phyloP scores from a whole-genome alignment of 2,329 filamentous ascomycete species.

The Pseudonectria foliicola region DNA sequence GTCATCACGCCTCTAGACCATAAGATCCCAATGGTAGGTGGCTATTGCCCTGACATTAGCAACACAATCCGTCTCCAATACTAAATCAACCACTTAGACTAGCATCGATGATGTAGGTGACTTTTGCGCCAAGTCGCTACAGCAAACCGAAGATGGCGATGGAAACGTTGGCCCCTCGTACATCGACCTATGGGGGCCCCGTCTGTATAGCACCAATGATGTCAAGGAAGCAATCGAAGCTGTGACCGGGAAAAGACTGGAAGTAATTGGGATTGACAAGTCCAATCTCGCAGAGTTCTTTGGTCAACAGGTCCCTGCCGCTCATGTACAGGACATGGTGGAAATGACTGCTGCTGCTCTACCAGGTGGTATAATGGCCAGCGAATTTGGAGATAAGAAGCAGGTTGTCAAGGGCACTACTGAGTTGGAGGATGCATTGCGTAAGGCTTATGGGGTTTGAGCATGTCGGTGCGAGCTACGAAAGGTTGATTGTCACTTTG shows the following conservation, averaged over 20 bases:
- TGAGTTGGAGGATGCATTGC: slow-evolving; percentile 20
- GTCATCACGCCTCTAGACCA: slow-evolving; percentile 21
- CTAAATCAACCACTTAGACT: slow-evolving; percentile 13
- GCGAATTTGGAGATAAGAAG: slow-evolving; percentile 18
- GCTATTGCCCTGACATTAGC: background rate
- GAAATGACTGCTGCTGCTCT: slow-evolving; percentile 20
- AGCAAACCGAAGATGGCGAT: slow-evolving; percentile 11
- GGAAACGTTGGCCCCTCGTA: slow-evolving; percentile 7
- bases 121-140: slow-evolving; percentile 12
- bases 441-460: background rate
- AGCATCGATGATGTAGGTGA: slow-evolving; percentile 23
- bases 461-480: background rate
- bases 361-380: slow-evolving; percentile 18
- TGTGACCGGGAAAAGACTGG: slow-evolving; percentile 17
- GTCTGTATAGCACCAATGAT: slow-evolving; percentile 21
- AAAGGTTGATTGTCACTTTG: too few relatives aligned
- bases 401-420: slow-evolving; percentile 16
- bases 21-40: slow-evolving; percentile 26
- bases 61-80: background rate
- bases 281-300: slow-evolving; percentile 20
- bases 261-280: slow-evolving; percentile 15
- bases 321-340: slow-evolving; percentile 19
- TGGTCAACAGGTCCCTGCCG: slow-evolving; percentile 13
- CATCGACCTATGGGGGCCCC: slow-evolving; percentile 23
- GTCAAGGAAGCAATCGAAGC: slow-evolving; percentile 22